phyloP scores from a whole-genome alignment of 768 basidiomycete species.

The Agaricus blazei region DNA sequence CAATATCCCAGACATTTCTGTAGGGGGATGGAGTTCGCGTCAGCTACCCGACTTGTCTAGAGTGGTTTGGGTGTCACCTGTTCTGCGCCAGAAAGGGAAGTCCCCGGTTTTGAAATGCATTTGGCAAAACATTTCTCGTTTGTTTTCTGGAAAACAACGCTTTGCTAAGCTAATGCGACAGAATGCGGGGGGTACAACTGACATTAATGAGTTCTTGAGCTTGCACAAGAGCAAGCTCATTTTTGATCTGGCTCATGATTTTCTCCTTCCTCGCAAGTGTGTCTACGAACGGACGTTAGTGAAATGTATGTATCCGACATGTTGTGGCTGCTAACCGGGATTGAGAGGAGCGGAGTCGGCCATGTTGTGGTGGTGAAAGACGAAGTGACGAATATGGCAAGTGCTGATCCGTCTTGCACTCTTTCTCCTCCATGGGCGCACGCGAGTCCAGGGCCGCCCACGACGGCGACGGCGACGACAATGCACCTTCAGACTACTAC shows the following conservation, averaged over 20 bases:
- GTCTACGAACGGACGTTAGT: constrained; percentile 23
- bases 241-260: constrained; percentile 58
- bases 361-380: constrained; percentile 26
- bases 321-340: constrained; percentile 24
- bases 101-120: constrained; percentile 71
- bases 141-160: constrained; percentile 48
- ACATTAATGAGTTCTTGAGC: constrained; percentile 83
- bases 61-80: not conserved
- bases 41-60: not conserved
- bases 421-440: constrained; percentile 54
- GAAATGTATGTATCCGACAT: too few relatives aligned
- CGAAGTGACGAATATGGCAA: constrained; percentile 1
- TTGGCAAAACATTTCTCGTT: constrained; percentile 75
- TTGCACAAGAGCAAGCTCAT: constrained; percentile 67
- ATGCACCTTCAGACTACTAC: constrained; percentile 64
- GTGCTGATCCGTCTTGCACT: not conserved
- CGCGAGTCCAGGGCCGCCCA: constrained; percentile 48
- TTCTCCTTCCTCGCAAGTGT: constrained; percentile 44
- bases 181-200: constrained; percentile 15
- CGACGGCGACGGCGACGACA: constrained; percentile 17
- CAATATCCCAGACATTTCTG: constrained; percentile 75
- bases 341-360: constrained; percentile 42
- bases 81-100: constrained; percentile 4
- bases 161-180: not conserved
- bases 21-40: not conserved